Base-by-base conservation (phyloP, 2,329 filamentous ascomycete genomes). In the Fusarium mangiferae region DNA sequence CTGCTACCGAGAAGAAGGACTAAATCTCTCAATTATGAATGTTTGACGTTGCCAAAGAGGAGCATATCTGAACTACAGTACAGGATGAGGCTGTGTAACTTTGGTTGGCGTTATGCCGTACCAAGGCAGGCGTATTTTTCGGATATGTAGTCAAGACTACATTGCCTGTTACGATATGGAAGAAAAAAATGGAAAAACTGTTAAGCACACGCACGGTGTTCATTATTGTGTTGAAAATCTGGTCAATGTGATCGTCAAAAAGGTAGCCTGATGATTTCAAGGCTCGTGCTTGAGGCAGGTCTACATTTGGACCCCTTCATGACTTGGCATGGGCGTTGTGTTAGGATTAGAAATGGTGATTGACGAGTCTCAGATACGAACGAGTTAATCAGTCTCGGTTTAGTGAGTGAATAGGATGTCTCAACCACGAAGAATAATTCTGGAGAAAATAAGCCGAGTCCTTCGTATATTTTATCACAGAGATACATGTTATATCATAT, bases 1-100 rank as follows among this genome's bases (percentile, higher is more conserved):
- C 75, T 45, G 84, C 85, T 63, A 82, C 80, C 41, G 82, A 82
- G 68, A 83, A 83, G 75, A 83, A 84, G 76, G 83, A 80, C 58
- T 82, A 80, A 74, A 76, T 63, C 20, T 51, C 28, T 44, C 66
- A 65, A 65, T 67, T 56, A 74, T 52, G 69, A 54, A 61, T 71
- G 64, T 68, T 70, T 75, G 59, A 58, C 59, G 61, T 69, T 66
- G 66, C 64, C 63, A 74, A 69, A 66, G 69, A 70, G 55, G 62
- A 69, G 67, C 72, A 62, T 62, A 59, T 74, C 72, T 74, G 65
- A 69, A 74, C 67, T 62, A 65, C 56, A 70, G 68, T 59, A 72
- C 68, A 70, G 72, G 72, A 72, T 68, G 38, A 65, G 65, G 75
- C 62, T 56, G 73, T 68, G 66, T 68, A 73, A 73, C 68, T 73